Evolutionary conservation across 352 stramenopile species (phyloP).

Genomic region (Phytophthora tubulina): DNA sequence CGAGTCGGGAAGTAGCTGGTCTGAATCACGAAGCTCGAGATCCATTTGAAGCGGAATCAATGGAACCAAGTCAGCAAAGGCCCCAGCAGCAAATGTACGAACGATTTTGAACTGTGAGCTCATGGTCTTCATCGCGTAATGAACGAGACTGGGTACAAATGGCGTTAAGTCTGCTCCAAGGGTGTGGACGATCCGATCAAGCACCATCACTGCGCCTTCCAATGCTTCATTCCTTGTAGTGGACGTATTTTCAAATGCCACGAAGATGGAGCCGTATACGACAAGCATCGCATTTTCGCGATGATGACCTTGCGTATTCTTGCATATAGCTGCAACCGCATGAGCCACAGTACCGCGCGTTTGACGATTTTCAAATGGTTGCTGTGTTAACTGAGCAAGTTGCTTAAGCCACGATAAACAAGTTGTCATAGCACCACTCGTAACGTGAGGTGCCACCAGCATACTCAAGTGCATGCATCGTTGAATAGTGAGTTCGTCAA

Average conservation of each 20-base stretch:
- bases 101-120: slow-evolving; percentile 50
- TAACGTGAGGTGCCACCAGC: slow-evolving; percentile 49
- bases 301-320: slow-evolving; percentile 31
- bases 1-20: slow-evolving; percentile 15
- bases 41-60: slow-evolving; percentile 85
- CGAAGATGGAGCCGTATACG: slow-evolving; percentile 65
- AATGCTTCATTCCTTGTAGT: slow-evolving; percentile 31
- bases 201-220: slow-evolving; percentile 61
- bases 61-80: slow-evolving; percentile 77
- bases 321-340: slow-evolving; percentile 62
- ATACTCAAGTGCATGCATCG: slow-evolving; percentile 61
- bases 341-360: slow-evolving; percentile 50
- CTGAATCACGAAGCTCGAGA: slow-evolving; percentile 34
- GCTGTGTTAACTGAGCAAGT: slow-evolving; percentile 41
- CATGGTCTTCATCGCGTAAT: slow-evolving; percentile 79
- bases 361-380: slow-evolving; percentile 29
- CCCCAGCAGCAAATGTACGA: slow-evolving; percentile 58
- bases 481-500: slow-evolving; percentile 51
- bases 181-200: slow-evolving; percentile 58
- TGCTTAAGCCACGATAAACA: slow-evolving; percentile 60
- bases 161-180: slow-evolving; percentile 50
- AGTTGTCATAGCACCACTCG: slow-evolving; percentile 33
- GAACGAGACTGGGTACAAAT: slow-evolving; percentile 75
- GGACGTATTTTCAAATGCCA: slow-evolving; percentile 28
- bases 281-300: slow-evolving; percentile 57